phyloP scores from a whole-genome alignment of 1,284 basidiomycete genomes.

The Leccinum glutinopallens region DNA sequence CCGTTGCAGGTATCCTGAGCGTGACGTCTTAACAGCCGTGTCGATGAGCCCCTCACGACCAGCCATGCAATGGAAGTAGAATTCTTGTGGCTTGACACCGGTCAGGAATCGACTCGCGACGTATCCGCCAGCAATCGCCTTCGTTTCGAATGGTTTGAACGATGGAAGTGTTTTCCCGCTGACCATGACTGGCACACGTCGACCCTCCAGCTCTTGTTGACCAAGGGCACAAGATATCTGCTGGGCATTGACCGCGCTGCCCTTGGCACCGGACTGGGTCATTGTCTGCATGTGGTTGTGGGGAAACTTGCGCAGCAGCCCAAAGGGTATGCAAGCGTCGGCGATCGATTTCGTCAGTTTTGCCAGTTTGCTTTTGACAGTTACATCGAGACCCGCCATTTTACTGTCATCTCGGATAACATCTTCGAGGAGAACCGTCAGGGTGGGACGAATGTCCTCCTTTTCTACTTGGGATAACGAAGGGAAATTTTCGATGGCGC shows the following conservation, averaged over 20 bases:
- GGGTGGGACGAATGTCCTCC: constrained; percentile 52
- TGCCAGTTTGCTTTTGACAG: constrained; percentile 84
- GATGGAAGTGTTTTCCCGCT: constrained; percentile 98
- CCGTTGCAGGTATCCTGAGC: constrained; percentile 97
- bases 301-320: constrained; percentile 91
- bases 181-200: constrained; percentile 98
- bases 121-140: constrained; percentile 97
- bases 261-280: constrained; percentile 98
- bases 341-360: constrained; percentile 91
- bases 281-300: constrained; percentile 99
- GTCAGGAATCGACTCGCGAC: constrained; percentile 99
- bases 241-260: constrained; percentile 95
- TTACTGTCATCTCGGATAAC: constrained; percentile 97
- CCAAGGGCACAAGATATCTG: constrained; percentile 98
- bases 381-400: constrained; percentile 94
- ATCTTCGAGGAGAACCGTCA: constrained; percentile 79
- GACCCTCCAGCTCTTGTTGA: constrained; percentile 97
- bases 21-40: constrained; percentile 98
- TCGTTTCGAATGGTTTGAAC: constrained; percentile 97
- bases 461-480: constrained; percentile 56
- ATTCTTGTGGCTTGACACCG: constrained; percentile 97
- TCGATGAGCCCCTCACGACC: constrained; percentile 99
- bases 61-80: constrained; percentile 99
- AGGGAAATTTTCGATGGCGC: constrained; percentile 89
- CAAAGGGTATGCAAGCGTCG: constrained; percentile 87